These are phyloP conservation scores for Agaricus blazei DNA, from an alignment of 768 basidiomycete genomes.

Conservation along the genomic window DNA sequence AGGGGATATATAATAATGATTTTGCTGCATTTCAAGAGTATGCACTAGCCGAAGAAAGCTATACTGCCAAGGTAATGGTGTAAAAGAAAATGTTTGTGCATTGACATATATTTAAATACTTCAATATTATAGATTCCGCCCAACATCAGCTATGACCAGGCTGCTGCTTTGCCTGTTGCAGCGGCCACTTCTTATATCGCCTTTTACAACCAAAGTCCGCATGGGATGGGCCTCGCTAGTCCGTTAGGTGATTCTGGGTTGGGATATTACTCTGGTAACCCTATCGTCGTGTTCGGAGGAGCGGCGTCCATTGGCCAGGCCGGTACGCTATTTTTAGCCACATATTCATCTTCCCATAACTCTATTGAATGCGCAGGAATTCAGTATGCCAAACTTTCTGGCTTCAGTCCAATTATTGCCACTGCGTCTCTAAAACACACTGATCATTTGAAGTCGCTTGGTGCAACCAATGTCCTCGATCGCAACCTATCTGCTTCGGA, in stretches of 20 bases:
- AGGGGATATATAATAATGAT: constrained; percentile 29
- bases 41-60: constrained; percentile 27
- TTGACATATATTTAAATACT: background rate
- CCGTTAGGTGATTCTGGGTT: constrained; percentile 19
- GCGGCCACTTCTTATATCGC: constrained; percentile 32
- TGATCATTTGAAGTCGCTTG: constrained; percentile 28
- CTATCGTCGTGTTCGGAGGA: constrained; percentile 26
- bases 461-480: constrained; percentile 35
- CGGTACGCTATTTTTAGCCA: constrained; percentile 9
- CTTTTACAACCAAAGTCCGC: constrained; percentile 22
- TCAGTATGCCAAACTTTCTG: constrained; percentile 35
- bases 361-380: constrained; percentile 10
- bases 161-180: constrained; percentile 34
- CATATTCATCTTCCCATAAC: constrained; percentile 23
- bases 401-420: constrained; percentile 36
- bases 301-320: constrained; percentile 26
- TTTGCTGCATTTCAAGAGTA: constrained; percentile 37
- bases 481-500: constrained; percentile 12
- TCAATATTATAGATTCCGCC: constrained; percentile 24
- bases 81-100: background rate
- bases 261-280: constrained; percentile 25
- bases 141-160: constrained; percentile 34
- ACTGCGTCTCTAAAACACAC: constrained; percentile 28
- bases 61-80: constrained; percentile 26
- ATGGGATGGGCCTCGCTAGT: constrained; percentile 20